Conservation (phyloP, 2,329 filamentous ascomycete species). For the Colletotrichum siamense region DNA sequence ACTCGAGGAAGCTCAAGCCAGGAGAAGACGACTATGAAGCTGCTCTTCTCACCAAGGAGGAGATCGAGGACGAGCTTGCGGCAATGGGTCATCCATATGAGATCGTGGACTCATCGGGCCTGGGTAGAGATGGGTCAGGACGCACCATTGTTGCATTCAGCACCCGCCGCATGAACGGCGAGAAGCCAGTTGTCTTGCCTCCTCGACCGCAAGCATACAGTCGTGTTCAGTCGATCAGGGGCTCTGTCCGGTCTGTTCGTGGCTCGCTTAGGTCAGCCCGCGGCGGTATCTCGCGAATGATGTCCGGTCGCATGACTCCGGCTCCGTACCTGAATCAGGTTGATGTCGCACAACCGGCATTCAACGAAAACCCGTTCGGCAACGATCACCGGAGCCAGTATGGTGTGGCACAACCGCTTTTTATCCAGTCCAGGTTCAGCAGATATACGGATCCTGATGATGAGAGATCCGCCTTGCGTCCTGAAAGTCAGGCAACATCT, state of each 20-base stretch:
- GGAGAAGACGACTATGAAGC: slow-evolving; percentile 29
- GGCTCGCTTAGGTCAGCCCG: slow-evolving; percentile 4
- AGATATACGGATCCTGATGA: slow-evolving; percentile 10
- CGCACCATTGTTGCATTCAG: slow-evolving; percentile 16
- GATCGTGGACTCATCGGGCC: slow-evolving; percentile 11
- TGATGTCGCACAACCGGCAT: background rate
- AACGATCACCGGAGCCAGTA: background rate
- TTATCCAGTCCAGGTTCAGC: slow-evolving; percentile 13
- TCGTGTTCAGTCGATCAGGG: slow-evolving; percentile 2
- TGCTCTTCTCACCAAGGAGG: slow-evolving; percentile 11
- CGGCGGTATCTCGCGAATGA: background rate
- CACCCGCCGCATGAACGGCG: slow-evolving; percentile 1
- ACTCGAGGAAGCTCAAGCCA: slow-evolving; percentile 52
- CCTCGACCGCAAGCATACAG: slow-evolving; percentile 8
- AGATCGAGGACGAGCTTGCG: slow-evolving; percentile 7
- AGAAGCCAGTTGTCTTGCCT: background rate
- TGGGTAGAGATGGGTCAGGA: slow-evolving; percentile 7
- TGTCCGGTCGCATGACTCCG: background rate
- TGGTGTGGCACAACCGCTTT: slow-evolving; percentile 3
- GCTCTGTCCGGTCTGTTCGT: slow-evolving; percentile 7
- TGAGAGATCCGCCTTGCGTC: background rate
- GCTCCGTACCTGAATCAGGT: slow-evolving; percentile 3
- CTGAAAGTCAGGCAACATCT: slow-evolving; percentile 8
- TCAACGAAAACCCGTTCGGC: background rate
- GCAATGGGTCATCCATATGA: slow-evolving; percentile 14